Percentiles rank a stretch among this genome's conserved stretches.
These are phyloP conservation scores for Rhodotorula sp. DNA, from an alignment of 1,284 basidiomycete species.

Conservation along the genomic window DNA sequence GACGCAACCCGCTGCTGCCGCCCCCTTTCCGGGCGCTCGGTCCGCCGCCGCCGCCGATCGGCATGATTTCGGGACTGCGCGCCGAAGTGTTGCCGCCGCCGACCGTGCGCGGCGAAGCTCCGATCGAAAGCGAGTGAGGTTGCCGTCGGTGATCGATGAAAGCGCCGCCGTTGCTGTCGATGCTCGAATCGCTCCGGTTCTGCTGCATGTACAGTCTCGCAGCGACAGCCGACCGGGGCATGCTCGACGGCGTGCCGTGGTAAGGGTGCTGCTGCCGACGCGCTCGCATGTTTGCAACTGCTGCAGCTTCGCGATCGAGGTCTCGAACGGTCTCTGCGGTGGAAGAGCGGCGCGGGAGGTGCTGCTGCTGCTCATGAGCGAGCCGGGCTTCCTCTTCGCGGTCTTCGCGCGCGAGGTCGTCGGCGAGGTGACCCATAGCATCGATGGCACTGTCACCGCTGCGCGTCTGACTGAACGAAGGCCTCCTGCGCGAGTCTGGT, in stretches of 20 bases:
- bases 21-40: constrained; percentile 14
- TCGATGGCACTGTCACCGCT: constrained; percentile 16
- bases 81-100: background rate
- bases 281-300: background rate
- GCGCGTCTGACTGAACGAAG: constrained; percentile 19
- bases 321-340: background rate
- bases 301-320: background rate
- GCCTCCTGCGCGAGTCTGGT: constrained; percentile 15
- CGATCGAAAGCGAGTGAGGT: constrained; percentile 39
- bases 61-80: constrained; percentile 15
- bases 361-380: constrained; percentile 14
- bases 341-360: constrained; percentile 2
- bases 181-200: constrained; percentile 44
- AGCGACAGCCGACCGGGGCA: constrained; percentile 30
- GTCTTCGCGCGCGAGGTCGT: constrained; percentile 36
- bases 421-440: constrained; percentile 40
- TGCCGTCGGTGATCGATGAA: constrained; percentile 45
- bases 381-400: constrained; percentile 29
- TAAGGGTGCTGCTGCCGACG: background rate
- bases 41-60: constrained; percentile 1
- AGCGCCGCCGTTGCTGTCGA: constrained; percentile 44
- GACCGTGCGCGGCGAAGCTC: constrained; percentile 13
- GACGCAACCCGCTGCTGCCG: constrained; percentile 13
- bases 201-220: constrained; percentile 42
- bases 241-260: constrained; percentile 12